A percentile compares a stretch with the other conserved stretches of the same genome.
These are phyloP conservation scores for Aspergillus amoenus DNA, from an alignment of 2,329 filamentous ascomycete species.

Conservation along the genomic window DNA sequence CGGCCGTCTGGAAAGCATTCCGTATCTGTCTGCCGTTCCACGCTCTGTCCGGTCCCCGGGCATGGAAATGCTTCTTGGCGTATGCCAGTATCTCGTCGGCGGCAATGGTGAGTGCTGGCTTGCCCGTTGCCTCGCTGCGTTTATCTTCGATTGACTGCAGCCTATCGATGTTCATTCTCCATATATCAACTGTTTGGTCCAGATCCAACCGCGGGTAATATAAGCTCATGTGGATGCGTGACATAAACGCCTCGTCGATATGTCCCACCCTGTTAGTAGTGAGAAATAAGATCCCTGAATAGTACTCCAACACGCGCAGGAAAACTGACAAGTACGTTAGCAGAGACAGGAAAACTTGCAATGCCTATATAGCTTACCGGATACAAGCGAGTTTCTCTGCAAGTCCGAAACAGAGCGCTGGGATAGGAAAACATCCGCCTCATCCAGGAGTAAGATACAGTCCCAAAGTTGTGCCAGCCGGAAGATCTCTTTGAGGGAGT, in stretches of 20 bases:
- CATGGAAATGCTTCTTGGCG: not conserved
- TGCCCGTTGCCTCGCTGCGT: constrained; percentile 7
- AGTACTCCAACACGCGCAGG: constrained; percentile 50
- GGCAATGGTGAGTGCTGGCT: not conserved
- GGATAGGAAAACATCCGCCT: constrained; percentile 47
- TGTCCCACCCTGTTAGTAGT: constrained; percentile 53
- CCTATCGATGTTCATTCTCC: constrained; percentile 22
- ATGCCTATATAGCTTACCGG: constrained; percentile 16
- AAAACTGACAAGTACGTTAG: constrained; percentile 35
- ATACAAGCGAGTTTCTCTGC: constrained; percentile 43
- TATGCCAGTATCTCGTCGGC: not conserved
- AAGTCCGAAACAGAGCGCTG: constrained; percentile 35
- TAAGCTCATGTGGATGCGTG: constrained; percentile 48
- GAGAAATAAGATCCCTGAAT: constrained; percentile 45
- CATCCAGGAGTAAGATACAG: constrained; percentile 46
- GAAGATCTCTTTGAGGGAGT: constrained; percentile 28
- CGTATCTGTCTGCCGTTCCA: constrained; percentile 41
- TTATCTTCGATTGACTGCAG: not conserved
- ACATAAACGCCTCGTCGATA: constrained; percentile 50
- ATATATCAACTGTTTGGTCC: constrained; percentile 19
- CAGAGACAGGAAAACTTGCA: not conserved
- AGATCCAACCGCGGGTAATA: constrained; percentile 37
- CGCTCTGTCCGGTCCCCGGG: not conserved
- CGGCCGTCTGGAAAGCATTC: constrained; percentile 38
- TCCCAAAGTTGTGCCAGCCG: constrained; percentile 26